Base-by-base conservation (phyloP, 1,284 basidiomycete species). In the Inonotus obliquus region DNA sequence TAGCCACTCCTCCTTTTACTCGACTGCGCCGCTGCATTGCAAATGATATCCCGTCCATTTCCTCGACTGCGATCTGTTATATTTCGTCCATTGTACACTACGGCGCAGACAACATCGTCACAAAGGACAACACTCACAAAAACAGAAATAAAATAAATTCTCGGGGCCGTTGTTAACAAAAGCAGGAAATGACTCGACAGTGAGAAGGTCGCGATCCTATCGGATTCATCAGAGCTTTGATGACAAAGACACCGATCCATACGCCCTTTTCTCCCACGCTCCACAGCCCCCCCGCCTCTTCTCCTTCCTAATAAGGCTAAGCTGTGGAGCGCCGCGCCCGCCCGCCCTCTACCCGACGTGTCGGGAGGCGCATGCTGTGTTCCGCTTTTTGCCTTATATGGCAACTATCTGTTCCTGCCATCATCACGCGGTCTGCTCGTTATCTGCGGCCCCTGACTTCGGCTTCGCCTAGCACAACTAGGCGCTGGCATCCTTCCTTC, bases 311-410 rank as follows among this genome's bases (percentile, higher is more conserved):
- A 49, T 49, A 44, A 2, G 17, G 41, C 41, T 35, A 37, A 23
- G 25, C 13, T 23, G 47, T 23, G 35, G 13, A 17, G 44, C 32
- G 47, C 48, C 47, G 41, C 38, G 23, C 29, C 56, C 11, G 38
- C 10, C 32, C 44, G 27, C 13, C 44, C 25, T 10, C 44, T 4
- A n/a, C 39, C 7, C 23, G 56, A 32, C 57, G 47, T n/a, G n/a
- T n/a, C 49, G 57, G 32, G 57, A 59, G 52, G 59, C 59, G 59
- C 59, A 60, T 60, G 59, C 59, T 55, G 59, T 60, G 59, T 41
- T 17, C 52, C 59, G 59, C 39, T 41, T 19, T 21, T 14, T 52
- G 13, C 51, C 29, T 17, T 6, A 52, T 52, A 27, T n/a, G 51
- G 32, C 5, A n/a, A 35, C 2, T 44, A 7, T n/a, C 9, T 17